phyloP scores from a whole-genome alignment of 129 eudicot genomes.

The Flaveria linearis region DNA sequence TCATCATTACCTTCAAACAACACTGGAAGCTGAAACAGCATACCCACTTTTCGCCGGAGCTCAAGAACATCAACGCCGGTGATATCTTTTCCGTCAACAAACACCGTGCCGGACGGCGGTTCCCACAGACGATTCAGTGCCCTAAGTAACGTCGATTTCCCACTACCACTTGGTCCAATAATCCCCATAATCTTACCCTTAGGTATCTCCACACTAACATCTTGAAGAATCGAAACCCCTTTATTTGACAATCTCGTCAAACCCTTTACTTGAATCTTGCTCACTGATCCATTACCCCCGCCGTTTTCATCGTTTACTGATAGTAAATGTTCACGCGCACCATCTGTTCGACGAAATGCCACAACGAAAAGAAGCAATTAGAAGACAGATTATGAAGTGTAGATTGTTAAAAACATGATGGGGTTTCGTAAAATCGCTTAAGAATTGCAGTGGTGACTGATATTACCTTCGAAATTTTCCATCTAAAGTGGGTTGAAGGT shows the following conservation, averaged over 20 bases:
- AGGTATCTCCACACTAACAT: conserved; percentile 63
- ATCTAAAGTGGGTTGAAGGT: conserved; percentile 19
- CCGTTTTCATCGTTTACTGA: conserved; percentile 36
- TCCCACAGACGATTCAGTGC: conserved; percentile 90
- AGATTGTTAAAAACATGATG: neutral
- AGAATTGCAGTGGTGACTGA: neutral
- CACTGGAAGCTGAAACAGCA: conserved; percentile 95
- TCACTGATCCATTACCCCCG: conserved; percentile 8
- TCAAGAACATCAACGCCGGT: conserved; percentile 67
- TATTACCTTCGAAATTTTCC: conserved; percentile 51
- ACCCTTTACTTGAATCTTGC: conserved; percentile 53
- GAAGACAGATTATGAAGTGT: neutral
- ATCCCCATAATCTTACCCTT: conserved; percentile 80
- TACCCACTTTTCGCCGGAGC: conserved; percentile 83
- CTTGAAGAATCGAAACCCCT: conserved; percentile 56
- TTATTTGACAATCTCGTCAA: conserved; percentile 54
- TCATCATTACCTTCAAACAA: conserved; percentile 68
- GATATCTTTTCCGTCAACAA: conserved; percentile 79
- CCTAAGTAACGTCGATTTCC: conserved; percentile 82
- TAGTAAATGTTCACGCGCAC: conserved; percentile 49
- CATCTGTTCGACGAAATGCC: conserved; percentile 40
- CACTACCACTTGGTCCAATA: conserved; percentile 99
- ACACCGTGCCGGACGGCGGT: conserved; percentile 74
- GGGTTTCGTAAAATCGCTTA: neutral
- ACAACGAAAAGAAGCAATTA: conserved; percentile 1